Percentiles rank a stretch among this genome's conserved stretches.
Conservation (phyloP, 78 protist species). For the Bigelowiella natans region DNA sequence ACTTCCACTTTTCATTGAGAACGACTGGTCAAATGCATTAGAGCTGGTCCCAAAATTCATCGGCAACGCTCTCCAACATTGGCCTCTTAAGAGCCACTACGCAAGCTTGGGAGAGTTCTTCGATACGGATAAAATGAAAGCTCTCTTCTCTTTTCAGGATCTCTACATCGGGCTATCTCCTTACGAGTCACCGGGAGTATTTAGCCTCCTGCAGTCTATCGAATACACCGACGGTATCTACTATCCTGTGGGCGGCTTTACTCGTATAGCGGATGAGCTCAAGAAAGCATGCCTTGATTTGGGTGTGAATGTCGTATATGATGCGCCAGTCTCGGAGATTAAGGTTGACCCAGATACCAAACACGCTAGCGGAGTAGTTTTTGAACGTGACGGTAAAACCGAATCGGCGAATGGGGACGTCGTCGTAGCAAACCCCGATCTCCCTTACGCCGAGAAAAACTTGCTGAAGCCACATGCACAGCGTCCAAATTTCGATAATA, state of each 20-base stretch:
- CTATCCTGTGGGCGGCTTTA: constrained; percentile 19
- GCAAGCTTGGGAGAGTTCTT: background rate
- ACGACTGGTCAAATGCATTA: background rate
- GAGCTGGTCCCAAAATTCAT: background rate
- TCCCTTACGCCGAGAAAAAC: constrained; percentile 2
- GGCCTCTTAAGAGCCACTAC: background rate
- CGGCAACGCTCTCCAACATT: background rate
- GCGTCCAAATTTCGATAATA: background rate
- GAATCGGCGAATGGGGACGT: background rate
- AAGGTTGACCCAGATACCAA: background rate
- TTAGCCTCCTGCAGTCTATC: constrained; percentile 10
- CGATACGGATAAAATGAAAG: background rate
- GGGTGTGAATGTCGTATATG: background rate
- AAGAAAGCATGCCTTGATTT: background rate
- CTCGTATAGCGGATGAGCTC: background rate
- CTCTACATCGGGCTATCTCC: constrained; percentile 21
- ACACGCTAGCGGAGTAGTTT: background rate
- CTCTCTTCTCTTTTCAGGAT: background rate
- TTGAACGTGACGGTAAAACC: background rate
- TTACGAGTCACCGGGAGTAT: constrained; percentile 6
- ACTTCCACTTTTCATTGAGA: background rate
- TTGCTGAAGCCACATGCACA: background rate
- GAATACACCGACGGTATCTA: constrained; percentile 12
- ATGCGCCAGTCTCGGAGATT: background rate
- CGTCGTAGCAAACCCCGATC: constrained; percentile 14